Evolutionary conservation across 306 rosid genomes (phyloP), one percentile per base, ranked within the genome.

Genomic region (Dalbergia cochinchinensis): DNA sequence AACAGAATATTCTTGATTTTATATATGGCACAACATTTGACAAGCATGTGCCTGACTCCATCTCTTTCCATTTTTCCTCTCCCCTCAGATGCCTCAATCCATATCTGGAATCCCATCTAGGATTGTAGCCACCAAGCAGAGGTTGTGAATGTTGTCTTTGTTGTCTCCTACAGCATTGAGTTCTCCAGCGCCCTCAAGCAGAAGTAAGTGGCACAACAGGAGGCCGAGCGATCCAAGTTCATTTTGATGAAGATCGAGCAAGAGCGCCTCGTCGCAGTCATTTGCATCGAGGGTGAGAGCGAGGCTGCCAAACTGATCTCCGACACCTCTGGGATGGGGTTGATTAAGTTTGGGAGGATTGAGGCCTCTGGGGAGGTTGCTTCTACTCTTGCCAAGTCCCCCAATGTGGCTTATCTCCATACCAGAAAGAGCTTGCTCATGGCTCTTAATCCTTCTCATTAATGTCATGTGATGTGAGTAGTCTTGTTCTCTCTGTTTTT

Each of bases 131-230:
- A n/a, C n/a, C n/a, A n/a, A n/a, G n/a, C n/a, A n/a, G n/a, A n/a
- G n/a, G n/a, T n/a, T n/a, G n/a, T n/a, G n/a, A n/a, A n/a, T n/a
- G n/a, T n/a, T n/a, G n/a, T n/a, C n/a, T n/a, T n/a, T n/a, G n/a
- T n/a, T n/a, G n/a, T 94, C 22, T 94, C 98, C 7, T 94, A 92
- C 48, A 90, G 97, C 0, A 41, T 33, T 16, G 95, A 94, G 53
- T 94, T 94, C 77, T 94, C 98, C 0, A 84, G 92, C 63, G 98
- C 98, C 4, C 94, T 94, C 9, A 95, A 94, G 86, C 94, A 90
- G 88, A 92, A 95, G 86, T 97, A 95, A 86, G 98, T 95, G 78
- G 98, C 98, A 0, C 97, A 95, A 83, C 98, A 95, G 83, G 99
- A 95, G 87, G 99, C 97, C 0, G 99, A 92, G 89, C 68, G 99